Evolutionary conservation across 2,329 filamentous ascomycete species (phyloP).

Genomic region (Venturia asperata): DNA sequence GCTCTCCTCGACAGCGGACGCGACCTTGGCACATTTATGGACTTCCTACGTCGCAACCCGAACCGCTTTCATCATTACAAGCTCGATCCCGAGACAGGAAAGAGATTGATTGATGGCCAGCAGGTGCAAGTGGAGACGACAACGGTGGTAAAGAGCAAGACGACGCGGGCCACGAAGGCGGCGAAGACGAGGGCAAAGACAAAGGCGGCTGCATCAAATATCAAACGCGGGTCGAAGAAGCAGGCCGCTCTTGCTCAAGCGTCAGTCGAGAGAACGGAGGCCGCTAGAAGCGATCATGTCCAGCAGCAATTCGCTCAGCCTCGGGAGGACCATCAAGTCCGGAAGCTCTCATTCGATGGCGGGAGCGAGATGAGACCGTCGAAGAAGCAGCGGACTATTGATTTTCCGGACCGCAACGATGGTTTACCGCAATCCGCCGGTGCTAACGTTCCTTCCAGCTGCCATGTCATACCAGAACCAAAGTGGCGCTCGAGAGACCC

Average conservation of each 20-base stretch:
- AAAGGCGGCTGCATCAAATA: too few species aligned
- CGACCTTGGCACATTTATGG: neutral
- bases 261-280: too few species aligned
- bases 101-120: neutral
- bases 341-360: neutral
- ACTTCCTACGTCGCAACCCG: neutral
- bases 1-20: neutral
- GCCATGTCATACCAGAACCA: too few species aligned
- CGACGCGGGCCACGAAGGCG: too few species aligned
- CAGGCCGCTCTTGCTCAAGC: too few species aligned
- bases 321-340: neutral
- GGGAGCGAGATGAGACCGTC: neutral
- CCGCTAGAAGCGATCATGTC: too few species aligned
- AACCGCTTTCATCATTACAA: neutral
- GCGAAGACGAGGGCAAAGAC: neutral
- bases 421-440: too few species aligned
- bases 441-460: too few species aligned
- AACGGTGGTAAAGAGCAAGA: too few species aligned
- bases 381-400: neutral
- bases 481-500: too few species aligned
- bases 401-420: too few species aligned
- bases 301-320: neutral
- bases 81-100: neutral
- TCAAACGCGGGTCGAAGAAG: too few species aligned
- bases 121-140: neutral